phyloP scores from a whole-genome alignment of 306 rosid species.

The Alnus rubra region DNA sequence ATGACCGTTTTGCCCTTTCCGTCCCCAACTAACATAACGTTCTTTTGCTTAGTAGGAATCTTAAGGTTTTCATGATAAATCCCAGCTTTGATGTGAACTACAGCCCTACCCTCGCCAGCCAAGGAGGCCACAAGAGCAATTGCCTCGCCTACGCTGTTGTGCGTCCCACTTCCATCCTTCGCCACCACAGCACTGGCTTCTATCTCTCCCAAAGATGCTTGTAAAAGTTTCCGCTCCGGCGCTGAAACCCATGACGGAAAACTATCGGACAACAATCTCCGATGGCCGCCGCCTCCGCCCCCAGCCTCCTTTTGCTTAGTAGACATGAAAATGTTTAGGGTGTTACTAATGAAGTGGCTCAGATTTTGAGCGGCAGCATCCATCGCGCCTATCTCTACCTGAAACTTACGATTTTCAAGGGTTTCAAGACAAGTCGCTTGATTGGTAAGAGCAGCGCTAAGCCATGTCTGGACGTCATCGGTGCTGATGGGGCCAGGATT shows the following conservation, averaged over 20 bases:
- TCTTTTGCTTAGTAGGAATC: constrained; percentile 33
- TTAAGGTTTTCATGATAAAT: constrained; percentile 33
- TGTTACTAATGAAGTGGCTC: constrained; percentile 22
- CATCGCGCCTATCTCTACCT: constrained; percentile 8
- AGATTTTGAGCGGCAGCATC: constrained; percentile 6
- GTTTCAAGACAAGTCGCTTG: constrained; percentile 40
- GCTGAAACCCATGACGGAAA: constrained; percentile 35
- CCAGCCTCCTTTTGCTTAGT: background rate
- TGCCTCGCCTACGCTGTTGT: constrained; percentile 33
- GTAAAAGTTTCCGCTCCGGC: constrained; percentile 33
- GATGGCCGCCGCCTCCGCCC: constrained; percentile 6
- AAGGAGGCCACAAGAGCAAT: constrained; percentile 3
- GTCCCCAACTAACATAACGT: constrained; percentile 41
- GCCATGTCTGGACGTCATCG: constrained; percentile 39
- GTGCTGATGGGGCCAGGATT: background rate
- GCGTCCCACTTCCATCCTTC: constrained; percentile 43
- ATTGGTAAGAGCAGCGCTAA: constrained; percentile 42
- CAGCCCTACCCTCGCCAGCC: constrained; percentile 32
- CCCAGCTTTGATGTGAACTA: constrained; percentile 35
- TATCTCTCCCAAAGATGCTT: constrained; percentile 26
- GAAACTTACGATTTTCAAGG: constrained; percentile 2
- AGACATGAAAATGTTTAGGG: constrained; percentile 22
- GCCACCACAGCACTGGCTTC: constrained; percentile 40
- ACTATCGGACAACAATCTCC: constrained; percentile 12
- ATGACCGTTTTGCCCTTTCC: constrained; percentile 35